phyloP scores from a whole-genome alignment of 306 rosid species.

The Datisca glomerata region DNA sequence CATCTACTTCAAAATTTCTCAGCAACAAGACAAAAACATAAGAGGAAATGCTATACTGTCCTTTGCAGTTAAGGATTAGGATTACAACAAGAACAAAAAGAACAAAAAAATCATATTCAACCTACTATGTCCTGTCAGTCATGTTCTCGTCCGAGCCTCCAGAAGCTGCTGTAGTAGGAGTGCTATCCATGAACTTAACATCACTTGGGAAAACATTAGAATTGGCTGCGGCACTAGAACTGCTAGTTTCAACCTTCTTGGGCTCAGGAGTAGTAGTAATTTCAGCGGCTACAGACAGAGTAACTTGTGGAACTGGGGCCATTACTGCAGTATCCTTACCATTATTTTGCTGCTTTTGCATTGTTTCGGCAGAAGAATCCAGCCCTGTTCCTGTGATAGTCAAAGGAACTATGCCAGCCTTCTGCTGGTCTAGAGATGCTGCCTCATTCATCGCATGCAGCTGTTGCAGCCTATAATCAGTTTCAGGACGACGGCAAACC shows the following conservation, averaged over 20 bases:
- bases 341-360: conserved; percentile 25
- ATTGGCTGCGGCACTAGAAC: conserved; percentile 25
- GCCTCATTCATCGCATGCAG: conserved; percentile 71
- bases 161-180: no score
- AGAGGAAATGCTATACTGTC: no score
- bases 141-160: no score
- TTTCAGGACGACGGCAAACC: conserved; percentile 92
- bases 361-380: conserved; percentile 36
- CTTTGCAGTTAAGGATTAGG: no score
- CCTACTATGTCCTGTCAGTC: no score
- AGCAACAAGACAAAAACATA: no score
- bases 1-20: no score
- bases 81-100: no score
- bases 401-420: conserved; percentile 25
- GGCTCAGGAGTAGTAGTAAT: conserved; percentile 31
- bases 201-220: conserved; percentile 14
- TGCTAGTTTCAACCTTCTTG: conserved; percentile 27
- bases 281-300: conserved; percentile 17
- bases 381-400: conserved; percentile 18
- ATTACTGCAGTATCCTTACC: no score
- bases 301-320: conserved; percentile 22
- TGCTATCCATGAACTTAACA: no score
- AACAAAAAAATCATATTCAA: no score
- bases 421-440: conserved; percentile 46
- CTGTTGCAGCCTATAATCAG: conserved; percentile 84